These are phyloP conservation scores for Thalia dealbata DNA, from an alignment of 176 grass and related monocot species.

Conservation along the genomic window DNA sequence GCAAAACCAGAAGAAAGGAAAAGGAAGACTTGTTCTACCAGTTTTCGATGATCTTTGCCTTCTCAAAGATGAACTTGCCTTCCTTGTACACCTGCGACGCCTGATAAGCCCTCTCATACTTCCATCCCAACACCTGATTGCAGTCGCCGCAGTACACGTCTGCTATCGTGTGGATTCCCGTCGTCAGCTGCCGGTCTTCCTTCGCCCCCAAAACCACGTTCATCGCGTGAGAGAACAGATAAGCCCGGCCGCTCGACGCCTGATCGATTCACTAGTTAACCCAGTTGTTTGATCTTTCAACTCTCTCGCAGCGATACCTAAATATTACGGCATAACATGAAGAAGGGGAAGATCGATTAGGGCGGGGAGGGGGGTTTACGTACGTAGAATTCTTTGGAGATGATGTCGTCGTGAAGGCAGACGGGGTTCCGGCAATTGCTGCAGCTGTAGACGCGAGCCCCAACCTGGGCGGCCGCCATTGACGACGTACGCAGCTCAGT, in stretches of 20 bases:
- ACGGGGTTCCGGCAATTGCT: slow-evolving; percentile 10
- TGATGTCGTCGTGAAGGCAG: slow-evolving; percentile 14
- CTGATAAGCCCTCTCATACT: slow-evolving; percentile 10
- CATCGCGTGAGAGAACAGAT: slow-evolving; percentile 8
- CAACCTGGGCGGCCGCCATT: neutral
- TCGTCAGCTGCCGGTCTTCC: slow-evolving; percentile 2
- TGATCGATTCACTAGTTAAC: neutral
- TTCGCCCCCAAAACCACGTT: slow-evolving; percentile 5
- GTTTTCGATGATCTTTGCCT: slow-evolving; percentile 4
- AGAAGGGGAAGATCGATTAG: neutral
- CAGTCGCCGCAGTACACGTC: slow-evolving; percentile 1
- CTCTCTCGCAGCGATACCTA: neutral
- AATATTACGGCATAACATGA: no score
- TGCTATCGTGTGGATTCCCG: slow-evolving; percentile 1
- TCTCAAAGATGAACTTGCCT: slow-evolving; percentile 13
- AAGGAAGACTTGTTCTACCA: neutral
- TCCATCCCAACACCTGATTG: slow-evolving; percentile 2
- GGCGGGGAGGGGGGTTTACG: neutral
- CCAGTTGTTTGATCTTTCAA: neutral
- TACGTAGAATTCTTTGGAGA: slow-evolving; percentile 1
- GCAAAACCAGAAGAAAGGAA: no score
- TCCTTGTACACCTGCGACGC: slow-evolving; percentile 7
- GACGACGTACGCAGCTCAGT: no score
- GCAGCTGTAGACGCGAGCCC: slow-evolving; percentile 12
- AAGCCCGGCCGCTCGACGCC: neutral